Percentiles rank a stretch among this genome's conserved stretches.
These are phyloP conservation scores for Candida bentonensis DNA, from an alignment of 805 yeast genomes.

Conservation along the genomic window DNA sequence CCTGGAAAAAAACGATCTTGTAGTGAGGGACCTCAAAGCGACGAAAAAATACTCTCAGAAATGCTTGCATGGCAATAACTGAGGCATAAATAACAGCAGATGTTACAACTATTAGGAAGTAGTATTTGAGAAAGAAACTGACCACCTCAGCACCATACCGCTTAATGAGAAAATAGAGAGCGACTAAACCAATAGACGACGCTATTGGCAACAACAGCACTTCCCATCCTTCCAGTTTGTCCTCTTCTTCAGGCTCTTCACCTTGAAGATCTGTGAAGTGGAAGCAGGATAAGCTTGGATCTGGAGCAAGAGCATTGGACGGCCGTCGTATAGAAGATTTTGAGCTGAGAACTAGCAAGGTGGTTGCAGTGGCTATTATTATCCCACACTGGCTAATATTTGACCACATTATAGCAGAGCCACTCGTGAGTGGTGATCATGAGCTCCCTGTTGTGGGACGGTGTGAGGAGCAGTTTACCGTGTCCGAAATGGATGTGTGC, in stretches of 20 bases:
- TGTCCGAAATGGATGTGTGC: too few relatives aligned
- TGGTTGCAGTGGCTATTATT: neutral
- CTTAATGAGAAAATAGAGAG: slow-evolving; percentile 26
- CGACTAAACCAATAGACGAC: slow-evolving; percentile 27
- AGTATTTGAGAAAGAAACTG: slow-evolving; percentile 22
- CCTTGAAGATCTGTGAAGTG: slow-evolving; percentile 13
- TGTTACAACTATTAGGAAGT: slow-evolving; percentile 24
- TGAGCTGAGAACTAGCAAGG: neutral
- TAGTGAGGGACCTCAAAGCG: slow-evolving; percentile 5
- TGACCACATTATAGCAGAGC: neutral
- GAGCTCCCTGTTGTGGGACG: too few relatives aligned
- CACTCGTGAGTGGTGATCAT: too few relatives aligned
- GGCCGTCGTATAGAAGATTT: slow-evolving; percentile 7
- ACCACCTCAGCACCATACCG: slow-evolving; percentile 22
- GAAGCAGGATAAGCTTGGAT: slow-evolving; percentile 11
- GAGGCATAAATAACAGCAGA: slow-evolving; percentile 22
- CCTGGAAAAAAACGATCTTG: slow-evolving; percentile 4
- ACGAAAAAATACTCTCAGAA: slow-evolving; percentile 4
- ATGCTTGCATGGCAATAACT: slow-evolving; percentile 6
- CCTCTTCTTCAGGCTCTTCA: slow-evolving; percentile 3
- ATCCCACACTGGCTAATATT: neutral
- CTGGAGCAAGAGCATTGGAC: slow-evolving; percentile 13
- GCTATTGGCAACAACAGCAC: slow-evolving; percentile 32
- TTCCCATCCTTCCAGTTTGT: slow-evolving; percentile 15
- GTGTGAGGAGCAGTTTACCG: too few relatives aligned